Evolutionary conservation across 2,329 filamentous ascomycete genomes (phyloP), one percentile per base, ranked within the genome.

Genomic region (Verticillium zaregamsianum): DNA sequence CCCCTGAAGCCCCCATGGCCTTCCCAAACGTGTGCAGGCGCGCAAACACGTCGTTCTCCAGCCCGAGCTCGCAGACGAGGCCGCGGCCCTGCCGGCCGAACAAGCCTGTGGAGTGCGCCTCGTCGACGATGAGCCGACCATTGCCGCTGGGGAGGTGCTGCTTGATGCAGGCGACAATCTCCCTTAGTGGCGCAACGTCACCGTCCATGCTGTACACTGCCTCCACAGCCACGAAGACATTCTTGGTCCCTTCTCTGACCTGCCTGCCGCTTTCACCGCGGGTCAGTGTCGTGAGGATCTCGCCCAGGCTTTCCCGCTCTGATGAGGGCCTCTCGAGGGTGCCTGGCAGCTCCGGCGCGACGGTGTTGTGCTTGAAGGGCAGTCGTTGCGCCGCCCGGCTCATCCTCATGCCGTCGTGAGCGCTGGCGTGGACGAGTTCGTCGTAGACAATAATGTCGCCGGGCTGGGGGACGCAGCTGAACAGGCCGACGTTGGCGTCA

Each of bases 161-260:
- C 49, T 89, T 81, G 0, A 90, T 81, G 5, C 84, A 76, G 0
- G 79, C 72, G 1, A 90, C 80, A 20, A 93, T 83, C 6, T 86
- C 80, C 12, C 70, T 68, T 12, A 95, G 75, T 0, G 88, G 89
- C 0, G 85, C 85, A 20, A 91, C 75, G 66, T 93, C 90, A 0
- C 91, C 91, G 59, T 94, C 91, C 91, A 95, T 95, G 71, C 90
- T 93, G 72, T 95, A 94, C 0, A 92, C 78, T 0, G 83, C 85
- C 66, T 92, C 90, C 0, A 91, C 79, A 0, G 85, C 86, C n/a
- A 92, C 72, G 66, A 92, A 90, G 3, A 92, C 80, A 65, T 85
- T 87, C 0, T 70, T 70, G 1, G 69, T 62, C 0, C 83, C 82
- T 0, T 65, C 59, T 0, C 55, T 55, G 0, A 85, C 59, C 56